These are phyloP conservation scores for Lactifluus piperatus DNA, from an alignment of 768 basidiomycete species.

Conservation along the genomic window DNA sequence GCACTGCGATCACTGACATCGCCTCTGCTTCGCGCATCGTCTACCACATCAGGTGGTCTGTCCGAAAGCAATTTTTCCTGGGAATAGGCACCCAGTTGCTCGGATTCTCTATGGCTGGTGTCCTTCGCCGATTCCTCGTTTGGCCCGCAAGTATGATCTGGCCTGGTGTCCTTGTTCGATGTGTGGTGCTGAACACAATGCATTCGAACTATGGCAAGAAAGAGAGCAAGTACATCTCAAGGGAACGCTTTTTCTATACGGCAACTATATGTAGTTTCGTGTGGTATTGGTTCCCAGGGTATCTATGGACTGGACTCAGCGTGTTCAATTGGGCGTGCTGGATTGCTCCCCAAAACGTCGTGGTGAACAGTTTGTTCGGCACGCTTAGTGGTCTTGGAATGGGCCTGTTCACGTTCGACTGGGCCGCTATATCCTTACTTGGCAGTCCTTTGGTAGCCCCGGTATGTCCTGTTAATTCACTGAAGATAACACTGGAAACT, in stretches of 20 bases:
- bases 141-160: conserved; percentile 86
- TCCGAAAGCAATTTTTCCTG: conserved; percentile 54
- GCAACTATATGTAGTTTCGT: conserved; percentile 48
- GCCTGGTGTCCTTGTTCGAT: conserved; percentile 81
- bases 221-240: conserved; percentile 63
- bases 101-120: conserved; percentile 64
- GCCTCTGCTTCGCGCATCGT: conserved; percentile 57
- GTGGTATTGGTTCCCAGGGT: conserved; percentile 80
- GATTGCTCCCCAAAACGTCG: conserved; percentile 73
- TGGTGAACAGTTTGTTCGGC: conserved; percentile 70
- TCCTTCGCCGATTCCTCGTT: conserved; percentile 74
- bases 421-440: conserved; percentile 70
- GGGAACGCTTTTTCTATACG: conserved; percentile 71
- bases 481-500: background rate
- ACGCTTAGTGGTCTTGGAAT: conserved; percentile 70
- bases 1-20: conserved; percentile 66
- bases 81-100: conserved; percentile 55
- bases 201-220: conserved; percentile 64
- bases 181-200: conserved; percentile 80
- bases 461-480: conserved; percentile 36
- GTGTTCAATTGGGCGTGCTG: conserved; percentile 90
- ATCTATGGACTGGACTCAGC: conserved; percentile 75
- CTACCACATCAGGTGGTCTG: conserved; percentile 49
- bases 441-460: conserved; percentile 77
- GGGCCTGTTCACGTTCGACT: conserved; percentile 79